phyloP scores from a whole-genome alignment of 495 filamentous ascomycete species.

The Daldinia vernicosa region DNA sequence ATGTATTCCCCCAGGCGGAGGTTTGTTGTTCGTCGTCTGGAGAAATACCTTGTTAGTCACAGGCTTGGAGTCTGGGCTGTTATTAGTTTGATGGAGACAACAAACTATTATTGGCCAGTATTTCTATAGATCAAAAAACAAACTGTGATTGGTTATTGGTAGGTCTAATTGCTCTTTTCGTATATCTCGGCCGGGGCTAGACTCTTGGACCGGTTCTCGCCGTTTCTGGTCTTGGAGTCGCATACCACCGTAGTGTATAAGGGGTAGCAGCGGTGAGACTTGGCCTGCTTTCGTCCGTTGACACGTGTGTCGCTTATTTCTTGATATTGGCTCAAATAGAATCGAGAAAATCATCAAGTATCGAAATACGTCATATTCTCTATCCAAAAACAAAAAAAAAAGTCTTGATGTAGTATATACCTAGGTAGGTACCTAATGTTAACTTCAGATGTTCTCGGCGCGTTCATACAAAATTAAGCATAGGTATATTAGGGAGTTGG shows the following conservation, averaged over 20 bases:
- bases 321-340: background rate
- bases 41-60: slow-evolving; percentile 2
- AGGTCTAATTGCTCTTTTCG: slow-evolving; percentile 7
- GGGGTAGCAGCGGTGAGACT: slow-evolving; percentile 25
- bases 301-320: slow-evolving; percentile 35
- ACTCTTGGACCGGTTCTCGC: slow-evolving; percentile 10
- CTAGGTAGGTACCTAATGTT: too few species aligned
- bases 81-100: background rate
- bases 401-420: background rate
- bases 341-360: background rate
- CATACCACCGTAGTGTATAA: slow-evolving; percentile 2
- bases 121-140: slow-evolving; percentile 19
- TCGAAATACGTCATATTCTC: too few species aligned
- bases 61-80: slow-evolving; percentile 1
- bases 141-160: slow-evolving; percentile 20
- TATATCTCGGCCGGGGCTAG: slow-evolving; percentile 14
- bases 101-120: slow-evolving; percentile 8
- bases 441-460: background rate
- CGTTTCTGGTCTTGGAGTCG: slow-evolving; percentile 2
- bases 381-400: too few species aligned
- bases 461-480: slow-evolving; percentile 4
- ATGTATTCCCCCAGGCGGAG: slow-evolving; percentile 11
- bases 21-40: slow-evolving; percentile 4
- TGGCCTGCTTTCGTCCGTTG: slow-evolving; percentile 25
- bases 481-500: background rate